A percentile compares a stretch with the other conserved stretches of the same genome.
Conservation (phyloP, 495 filamentous ascomycete species). For the Hapsidospora chrysogenum region DNA sequence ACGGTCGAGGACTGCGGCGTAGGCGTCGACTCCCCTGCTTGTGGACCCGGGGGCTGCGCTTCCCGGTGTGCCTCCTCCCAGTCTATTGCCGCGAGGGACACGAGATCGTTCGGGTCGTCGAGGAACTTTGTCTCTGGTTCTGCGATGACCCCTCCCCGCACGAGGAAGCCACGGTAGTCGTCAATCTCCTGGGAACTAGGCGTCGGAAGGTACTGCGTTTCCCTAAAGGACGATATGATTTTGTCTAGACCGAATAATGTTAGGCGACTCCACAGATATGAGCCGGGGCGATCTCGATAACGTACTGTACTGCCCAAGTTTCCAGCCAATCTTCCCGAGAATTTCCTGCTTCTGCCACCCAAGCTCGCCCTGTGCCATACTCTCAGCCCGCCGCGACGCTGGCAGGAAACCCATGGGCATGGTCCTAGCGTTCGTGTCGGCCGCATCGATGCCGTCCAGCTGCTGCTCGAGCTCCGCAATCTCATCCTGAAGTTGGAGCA, state of each 20-base stretch:
- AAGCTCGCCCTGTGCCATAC: slow-evolving; percentile 48
- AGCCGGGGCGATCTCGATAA: slow-evolving; percentile 1
- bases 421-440: slow-evolving; percentile 48
- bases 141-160: slow-evolving; percentile 40
- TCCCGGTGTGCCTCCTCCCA: too few species aligned
- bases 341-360: slow-evolving; percentile 57
- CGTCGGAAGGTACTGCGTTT: slow-evolving; percentile 34
- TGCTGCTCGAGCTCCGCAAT: slow-evolving; percentile 65
- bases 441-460: slow-evolving; percentile 51
- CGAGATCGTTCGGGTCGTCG: slow-evolving; percentile 45
- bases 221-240: slow-evolving; percentile 49
- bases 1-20: slow-evolving; percentile 6
- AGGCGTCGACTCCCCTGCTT: slow-evolving; percentile 8
- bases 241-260: slow-evolving; percentile 31
- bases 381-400: slow-evolving; percentile 50
- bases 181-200: slow-evolving; percentile 41
- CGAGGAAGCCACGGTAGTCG: slow-evolving; percentile 51
- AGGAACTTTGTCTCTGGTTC: slow-evolving; percentile 55
- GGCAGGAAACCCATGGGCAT: slow-evolving; percentile 36
- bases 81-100: slow-evolving; percentile 26
- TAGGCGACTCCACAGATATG: background rate
- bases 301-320: slow-evolving; percentile 76
- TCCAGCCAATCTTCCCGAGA: slow-evolving; percentile 52
- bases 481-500: slow-evolving; percentile 79
- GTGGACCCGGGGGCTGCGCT: too few species aligned